Base-by-base conservation (phyloP, 169 alveolate species). In the Eimeria tenella region DNA sequence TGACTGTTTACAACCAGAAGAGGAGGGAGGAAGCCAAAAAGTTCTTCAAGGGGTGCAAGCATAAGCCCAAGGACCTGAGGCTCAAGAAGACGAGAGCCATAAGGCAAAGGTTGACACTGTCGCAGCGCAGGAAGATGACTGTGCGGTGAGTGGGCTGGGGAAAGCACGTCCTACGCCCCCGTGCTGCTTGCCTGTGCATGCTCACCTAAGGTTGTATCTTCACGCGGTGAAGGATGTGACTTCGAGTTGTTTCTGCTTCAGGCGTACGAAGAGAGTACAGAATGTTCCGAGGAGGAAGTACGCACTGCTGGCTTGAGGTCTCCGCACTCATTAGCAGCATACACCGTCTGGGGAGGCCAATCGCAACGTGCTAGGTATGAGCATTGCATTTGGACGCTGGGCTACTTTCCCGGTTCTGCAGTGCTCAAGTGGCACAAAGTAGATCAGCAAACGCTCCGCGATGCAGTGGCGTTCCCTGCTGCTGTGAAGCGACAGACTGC, bases 1-100 rank as follows among this genome's bases (percentile, higher is more conserved):
- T 98, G 97, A 98, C 99, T 15, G 98, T 98, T 52, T 96, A 98
- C 95, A 98, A 98, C 96, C 98, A 98, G 92, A 97, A 98, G 96
- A 97, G 96, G 94, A 96, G 94, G 93, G 98, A 97, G 74, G 97
- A 96, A 86, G 98, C 98, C 52, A 96, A 98, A 74, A 97, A 95
- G 88, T 95, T 96, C 75, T 94, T 94, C 97, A 95, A 95, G 94
- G 98, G 97, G 84, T 93, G 96, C 93, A 96, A 98, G 95, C 96
- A 96, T 89, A 95, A 88, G 89, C 99, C 99, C 25, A 74, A 96
- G 79, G 99, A 98, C 95, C 95, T 98, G 87, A 97, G 99, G 88
- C 97, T 97, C 53, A 98, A 98, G 97, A 97, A 96, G 93, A 98
- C 99, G 83, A 97, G 99, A 77, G 98, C 98, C 82, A 95, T 98